Evolutionary conservation across 495 filamentous ascomycete species (phyloP).

Genomic region (Oleoguttula mirabilis): DNA sequence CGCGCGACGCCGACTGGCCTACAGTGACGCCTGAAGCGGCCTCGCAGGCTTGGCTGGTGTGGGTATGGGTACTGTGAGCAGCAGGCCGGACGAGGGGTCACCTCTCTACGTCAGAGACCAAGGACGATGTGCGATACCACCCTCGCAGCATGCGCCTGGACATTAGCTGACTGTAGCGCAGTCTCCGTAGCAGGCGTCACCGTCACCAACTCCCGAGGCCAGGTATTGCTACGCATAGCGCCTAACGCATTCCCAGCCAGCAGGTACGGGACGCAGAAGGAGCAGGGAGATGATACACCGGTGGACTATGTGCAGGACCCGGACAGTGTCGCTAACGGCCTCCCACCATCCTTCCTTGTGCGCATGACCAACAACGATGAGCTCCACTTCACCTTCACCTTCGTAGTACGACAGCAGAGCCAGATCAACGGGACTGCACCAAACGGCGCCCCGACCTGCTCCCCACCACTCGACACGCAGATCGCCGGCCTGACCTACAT

Average conservation of each 20-base stretch:
- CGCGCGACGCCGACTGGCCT: no score
- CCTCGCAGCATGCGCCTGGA: conserved; percentile 13
- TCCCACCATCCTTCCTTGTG: conserved; percentile 63
- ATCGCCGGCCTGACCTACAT: conserved; percentile 88
- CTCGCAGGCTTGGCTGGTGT: no score
- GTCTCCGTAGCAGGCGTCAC: conserved; percentile 74
- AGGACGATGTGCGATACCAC: conserved; percentile 53
- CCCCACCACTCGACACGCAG: conserved; percentile 44
- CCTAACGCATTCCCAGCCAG: conserved; percentile 85
- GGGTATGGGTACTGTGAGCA: conserved; percentile 84
- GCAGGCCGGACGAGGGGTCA: conserved; percentile 76
- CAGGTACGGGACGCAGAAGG: conserved; percentile 62
- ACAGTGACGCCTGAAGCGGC: no score
- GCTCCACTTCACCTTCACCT: conserved; percentile 81
- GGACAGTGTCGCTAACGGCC: conserved; percentile 45
- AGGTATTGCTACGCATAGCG: conserved; percentile 60
- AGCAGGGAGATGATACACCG: conserved; percentile 57
- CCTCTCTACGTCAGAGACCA: conserved; percentile 82
- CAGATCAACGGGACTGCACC: conserved; percentile 30
- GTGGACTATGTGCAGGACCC: conserved; percentile 68
- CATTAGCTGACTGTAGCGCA: conserved; percentile 29
- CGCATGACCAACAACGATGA: conserved; percentile 86
- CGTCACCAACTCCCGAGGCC: conserved; percentile 64
- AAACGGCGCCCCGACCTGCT: conserved; percentile 30
- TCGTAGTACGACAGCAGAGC: conserved; percentile 58